A percentile compares a stretch with the other conserved stretches of the same genome.
These are phyloP conservation scores for Dicorynia guianensis DNA, from an alignment of 306 rosid species.

Conservation along the genomic window DNA sequence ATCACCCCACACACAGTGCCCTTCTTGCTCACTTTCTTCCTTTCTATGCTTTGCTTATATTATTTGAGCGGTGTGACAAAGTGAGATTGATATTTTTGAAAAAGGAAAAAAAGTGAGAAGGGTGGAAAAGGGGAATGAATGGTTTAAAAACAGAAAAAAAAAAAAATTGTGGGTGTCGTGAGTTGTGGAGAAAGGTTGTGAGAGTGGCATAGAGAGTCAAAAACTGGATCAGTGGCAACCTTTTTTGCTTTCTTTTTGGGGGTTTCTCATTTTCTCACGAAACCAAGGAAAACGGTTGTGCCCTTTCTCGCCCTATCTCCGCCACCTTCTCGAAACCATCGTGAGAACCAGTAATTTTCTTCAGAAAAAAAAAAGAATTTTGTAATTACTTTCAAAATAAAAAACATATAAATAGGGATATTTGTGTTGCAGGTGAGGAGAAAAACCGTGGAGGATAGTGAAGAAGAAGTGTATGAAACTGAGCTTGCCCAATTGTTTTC, in stretches of 20 bases:
- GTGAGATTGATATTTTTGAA: neutral
- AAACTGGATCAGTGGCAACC: constrained; percentile 38
- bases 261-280: constrained; percentile 59
- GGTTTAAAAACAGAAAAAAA: constrained; percentile 18
- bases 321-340: constrained; percentile 43
- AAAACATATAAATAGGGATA: neutral
- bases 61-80: no score
- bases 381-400: neutral
- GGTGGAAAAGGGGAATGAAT: constrained; percentile 14
- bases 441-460: constrained; percentile 53
- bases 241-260: constrained; percentile 36
- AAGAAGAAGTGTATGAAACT: constrained; percentile 68
- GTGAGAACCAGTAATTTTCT: constrained; percentile 34
- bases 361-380: neutral
- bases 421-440: constrained; percentile 68
- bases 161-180: neutral
- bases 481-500: constrained; percentile 82
- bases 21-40: no score
- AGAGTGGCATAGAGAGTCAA: constrained; percentile 30
- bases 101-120: neutral
- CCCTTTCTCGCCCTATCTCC: constrained; percentile 9
- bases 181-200: neutral
- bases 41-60: no score
- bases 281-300: constrained; percentile 52
- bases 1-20: no score